A percentile compares a stretch with the other conserved stretches of the same genome.
Conservation (phyloP, 192 early-diverging fungal genomes). For the Dimargaris verticillata region DNA sequence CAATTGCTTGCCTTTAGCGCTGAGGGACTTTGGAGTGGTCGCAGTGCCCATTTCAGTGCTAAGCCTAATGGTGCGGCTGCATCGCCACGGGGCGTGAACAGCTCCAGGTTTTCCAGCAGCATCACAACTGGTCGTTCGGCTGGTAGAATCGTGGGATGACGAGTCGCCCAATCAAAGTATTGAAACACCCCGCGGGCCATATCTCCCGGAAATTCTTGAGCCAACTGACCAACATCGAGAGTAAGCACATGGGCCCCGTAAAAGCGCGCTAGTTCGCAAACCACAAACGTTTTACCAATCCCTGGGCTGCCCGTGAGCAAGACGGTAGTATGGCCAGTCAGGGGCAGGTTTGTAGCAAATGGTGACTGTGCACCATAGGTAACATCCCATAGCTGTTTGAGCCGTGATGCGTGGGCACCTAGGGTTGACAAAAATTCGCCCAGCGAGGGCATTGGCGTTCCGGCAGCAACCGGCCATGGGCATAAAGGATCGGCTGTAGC, state of each 20-base stretch:
- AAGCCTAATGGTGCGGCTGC: neutral
- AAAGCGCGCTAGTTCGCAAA: constrained; percentile 14
- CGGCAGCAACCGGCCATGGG: neutral
- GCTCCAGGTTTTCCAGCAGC: constrained; percentile 22
- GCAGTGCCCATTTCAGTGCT: neutral
- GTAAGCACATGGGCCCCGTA: constrained; percentile 11
- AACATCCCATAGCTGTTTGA: neutral
- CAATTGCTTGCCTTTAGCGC: too few species aligned
- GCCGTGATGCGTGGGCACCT: neutral
- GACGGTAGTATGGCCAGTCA: constrained; percentile 14
- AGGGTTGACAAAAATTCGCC: neutral
- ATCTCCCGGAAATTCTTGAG: constrained; percentile 14
- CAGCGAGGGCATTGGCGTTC: neutral
- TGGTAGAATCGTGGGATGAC: constrained; percentile 2
- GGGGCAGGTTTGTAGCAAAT: neutral
- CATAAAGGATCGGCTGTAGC: neutral
- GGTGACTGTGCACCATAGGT: neutral
- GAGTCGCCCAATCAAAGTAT: constrained; percentile 5
- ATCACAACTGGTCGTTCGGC: constrained; percentile 12
- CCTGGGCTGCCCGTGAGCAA: constrained; percentile 27
- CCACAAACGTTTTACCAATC: constrained; percentile 23
- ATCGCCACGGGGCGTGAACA: constrained; percentile 17
- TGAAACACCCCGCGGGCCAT: constrained; percentile 17
- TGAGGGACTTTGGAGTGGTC: neutral
- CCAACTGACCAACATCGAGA: constrained; percentile 18